Evolutionary conservation across 345 rosid species (phyloP), one percentile per base, ranked within the genome.

Genomic region (Geranium brycei): DNA sequence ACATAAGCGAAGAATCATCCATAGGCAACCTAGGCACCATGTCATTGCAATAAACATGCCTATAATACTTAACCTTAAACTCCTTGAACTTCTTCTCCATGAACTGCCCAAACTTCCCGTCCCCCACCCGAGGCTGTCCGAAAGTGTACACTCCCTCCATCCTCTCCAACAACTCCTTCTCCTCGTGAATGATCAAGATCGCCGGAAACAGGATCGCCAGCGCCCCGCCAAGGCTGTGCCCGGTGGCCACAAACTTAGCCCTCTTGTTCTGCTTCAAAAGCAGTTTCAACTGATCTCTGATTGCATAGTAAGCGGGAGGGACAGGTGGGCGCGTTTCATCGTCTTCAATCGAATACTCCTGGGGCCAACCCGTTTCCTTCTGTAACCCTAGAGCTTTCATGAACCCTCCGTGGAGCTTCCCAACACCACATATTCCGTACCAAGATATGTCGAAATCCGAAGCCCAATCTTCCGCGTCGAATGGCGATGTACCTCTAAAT

Each of bases 201-300:
- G 86, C 81, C 1, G 78, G 69, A 68, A 90, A 90, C 16, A 90
- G 75, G 64, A 82, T 75, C 17, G 95, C 97, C 14, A 90, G 62
- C n/a, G 95, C 91, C 57, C 97, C 91, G 10, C 97, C 95, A 35
- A 81, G 56, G 32, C 97, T 85, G 64, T 90, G 97, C 10, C 95
- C 95, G 0, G 97, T 82, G 57, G 87, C 0, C 16, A 90, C 64
- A 18, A 53, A 76, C 53, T 73, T 80, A 30, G 83, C 65, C 7
- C 68, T 28, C 17, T 76, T 69, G 62, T 80, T 82, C 8, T 73
- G 60, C 18, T 62, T 57, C 66, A 76, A 19, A 3, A 77, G 62
- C 1, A 71, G 53, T 72, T 60, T 81, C 56, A 90, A 65, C 17
- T 60, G 75, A 4, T 84, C 83, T 64, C 90, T 68, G 5, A 90